Evolutionary conservation across 352 stramenopile species (phyloP).

Genomic region (Phytophthora citricola): DNA sequence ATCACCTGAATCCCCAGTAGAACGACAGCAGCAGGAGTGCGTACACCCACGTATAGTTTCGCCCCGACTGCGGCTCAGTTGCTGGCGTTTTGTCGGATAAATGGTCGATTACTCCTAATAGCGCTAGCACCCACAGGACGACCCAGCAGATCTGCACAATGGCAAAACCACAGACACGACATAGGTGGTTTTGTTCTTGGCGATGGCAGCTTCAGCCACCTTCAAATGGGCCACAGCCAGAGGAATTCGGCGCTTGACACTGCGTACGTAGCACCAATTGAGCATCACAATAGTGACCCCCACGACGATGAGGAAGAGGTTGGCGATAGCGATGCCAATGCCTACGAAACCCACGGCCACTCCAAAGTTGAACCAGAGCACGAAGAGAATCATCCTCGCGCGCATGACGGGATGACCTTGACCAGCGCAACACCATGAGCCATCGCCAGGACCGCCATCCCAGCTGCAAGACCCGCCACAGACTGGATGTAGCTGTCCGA

Average conservation of each 20-base stretch:
- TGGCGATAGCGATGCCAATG: conserved; percentile 45
- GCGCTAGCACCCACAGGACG: conserved; percentile 81
- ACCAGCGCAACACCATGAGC: conserved; percentile 53
- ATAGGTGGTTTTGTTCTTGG: conserved; percentile 83
- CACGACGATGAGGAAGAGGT: conserved; percentile 41
- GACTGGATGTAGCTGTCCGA: conserved; percentile 3
- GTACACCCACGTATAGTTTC: conserved; percentile 15
- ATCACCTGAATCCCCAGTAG: conserved; percentile 91
- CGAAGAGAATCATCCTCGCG: conserved; percentile 75
- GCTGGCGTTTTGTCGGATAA: background rate
- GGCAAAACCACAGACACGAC: conserved; percentile 76
- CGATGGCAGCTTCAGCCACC: conserved; percentile 86
- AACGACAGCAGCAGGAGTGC: conserved; percentile 71
- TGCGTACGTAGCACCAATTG: conserved; percentile 77
- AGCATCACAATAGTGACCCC: conserved; percentile 55
- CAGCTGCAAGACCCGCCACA: background rate
- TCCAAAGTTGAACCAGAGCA: conserved; percentile 77
- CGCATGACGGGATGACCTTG: conserved; percentile 68
- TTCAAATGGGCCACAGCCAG: conserved; percentile 92
- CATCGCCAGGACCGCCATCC: conserved; percentile 6
- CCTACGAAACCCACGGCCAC: conserved; percentile 50
- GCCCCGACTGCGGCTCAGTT: background rate
- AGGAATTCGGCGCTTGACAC: conserved; percentile 85
- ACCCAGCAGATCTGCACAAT: conserved; percentile 89
- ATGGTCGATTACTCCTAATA: conserved; percentile 70